Conservation (phyloP, 768 basidiomycete genomes). For the Mycena indigotica region DNA sequence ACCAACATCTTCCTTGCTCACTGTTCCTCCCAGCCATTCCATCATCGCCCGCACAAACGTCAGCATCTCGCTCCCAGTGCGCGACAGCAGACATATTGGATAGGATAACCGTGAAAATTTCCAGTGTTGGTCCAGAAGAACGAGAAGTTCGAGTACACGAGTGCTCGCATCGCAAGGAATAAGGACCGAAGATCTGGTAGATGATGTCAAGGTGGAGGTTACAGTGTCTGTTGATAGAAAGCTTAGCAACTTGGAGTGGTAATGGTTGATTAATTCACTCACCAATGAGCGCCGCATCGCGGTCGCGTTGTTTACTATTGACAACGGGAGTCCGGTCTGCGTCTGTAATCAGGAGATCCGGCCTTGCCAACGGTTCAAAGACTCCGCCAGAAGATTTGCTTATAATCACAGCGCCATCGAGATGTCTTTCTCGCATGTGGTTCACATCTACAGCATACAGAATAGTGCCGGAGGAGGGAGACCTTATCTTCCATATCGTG, state of each 20-base stretch:
- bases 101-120: constrained; percentile 79
- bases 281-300: constrained; percentile 89
- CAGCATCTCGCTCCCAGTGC: constrained; percentile 90
- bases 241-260: constrained; percentile 9
- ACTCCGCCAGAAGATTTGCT: constrained; percentile 73
- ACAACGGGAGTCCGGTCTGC: constrained; percentile 82
- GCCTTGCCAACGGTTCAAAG: constrained; percentile 84
- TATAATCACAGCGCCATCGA: constrained; percentile 90
- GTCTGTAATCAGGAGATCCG: constrained; percentile 93
- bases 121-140: constrained; percentile 97
- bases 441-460: constrained; percentile 95
- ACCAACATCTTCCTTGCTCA: constrained; percentile 89
- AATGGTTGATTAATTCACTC: constrained; percentile 10
- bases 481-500: constrained; percentile 98
- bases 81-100: constrained; percentile 92
- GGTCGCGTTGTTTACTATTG: constrained; percentile 85
- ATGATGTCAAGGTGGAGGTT: constrained; percentile 68
- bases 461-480: constrained; percentile 93
- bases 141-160: constrained; percentile 92
- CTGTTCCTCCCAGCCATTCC: constrained; percentile 97
- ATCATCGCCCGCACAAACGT: constrained; percentile 95
- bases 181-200: constrained; percentile 78
- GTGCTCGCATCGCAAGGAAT: constrained; percentile 94
- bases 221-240: constrained; percentile 69
- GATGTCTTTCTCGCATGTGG: constrained; percentile 93